These are phyloP conservation scores for Eragrostis tef DNA, from an alignment of 202 grass and related monocot species.

Conservation along the genomic window DNA sequence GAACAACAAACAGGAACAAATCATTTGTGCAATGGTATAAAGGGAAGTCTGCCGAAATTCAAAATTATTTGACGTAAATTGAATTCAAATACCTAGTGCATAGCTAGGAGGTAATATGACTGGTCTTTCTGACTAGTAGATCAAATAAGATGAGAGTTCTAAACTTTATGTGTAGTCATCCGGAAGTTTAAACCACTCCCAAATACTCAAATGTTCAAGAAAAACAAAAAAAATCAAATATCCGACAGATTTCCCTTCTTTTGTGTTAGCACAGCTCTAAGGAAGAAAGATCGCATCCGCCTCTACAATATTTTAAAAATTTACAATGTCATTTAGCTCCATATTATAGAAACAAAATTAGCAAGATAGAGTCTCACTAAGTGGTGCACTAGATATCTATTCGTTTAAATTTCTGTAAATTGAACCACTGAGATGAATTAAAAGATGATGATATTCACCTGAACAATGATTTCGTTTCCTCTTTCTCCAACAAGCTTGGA, in stretches of 20 bases:
- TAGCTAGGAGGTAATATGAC: conserved; percentile 7
- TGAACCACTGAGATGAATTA: conserved; percentile 16
- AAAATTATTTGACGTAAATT: too few relatives aligned
- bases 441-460: conserved; percentile 60
- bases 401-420: conserved; percentile 21
- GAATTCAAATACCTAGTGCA: conserved; percentile 1
- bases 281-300: not conserved
- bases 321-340: not conserved
- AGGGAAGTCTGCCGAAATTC: not conserved
- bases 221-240: not conserved
- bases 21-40: not conserved
- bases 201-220: not conserved
- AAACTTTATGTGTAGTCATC: not conserved
- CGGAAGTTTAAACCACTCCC: not conserved
- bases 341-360: not conserved
- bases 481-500: conserved; percentile 77
- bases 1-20: conserved; percentile 15
- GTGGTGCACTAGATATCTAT: not conserved
- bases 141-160: conserved; percentile 3
- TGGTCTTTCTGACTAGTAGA: not conserved
- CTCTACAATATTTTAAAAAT: not conserved
- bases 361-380: conserved; percentile 16
- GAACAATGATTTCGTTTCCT: conserved; percentile 71
- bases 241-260: not conserved
- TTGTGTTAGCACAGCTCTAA: conserved; percentile 21